Percentiles rank a stretch among this genome's conserved stretches.
These are phyloP conservation scores for Xylaria intraflava DNA, from an alignment of 495 filamentous ascomycete species.

Conservation along the genomic window DNA sequence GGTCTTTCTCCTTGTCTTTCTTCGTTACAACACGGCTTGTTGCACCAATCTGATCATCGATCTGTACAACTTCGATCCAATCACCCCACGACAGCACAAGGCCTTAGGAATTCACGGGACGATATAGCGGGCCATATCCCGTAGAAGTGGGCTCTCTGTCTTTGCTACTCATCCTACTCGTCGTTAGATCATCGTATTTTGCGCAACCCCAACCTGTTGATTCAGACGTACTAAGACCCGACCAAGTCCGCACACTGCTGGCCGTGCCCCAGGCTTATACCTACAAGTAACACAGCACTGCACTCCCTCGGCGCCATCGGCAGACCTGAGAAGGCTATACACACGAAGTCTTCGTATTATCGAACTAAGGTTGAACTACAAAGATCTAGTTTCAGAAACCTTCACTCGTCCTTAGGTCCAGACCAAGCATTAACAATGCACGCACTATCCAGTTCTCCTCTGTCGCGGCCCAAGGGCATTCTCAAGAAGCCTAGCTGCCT, in stretches of 20 bases:
- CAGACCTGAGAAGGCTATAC: background rate
- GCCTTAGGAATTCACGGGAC: constrained; percentile 6
- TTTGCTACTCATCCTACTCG: constrained; percentile 4
- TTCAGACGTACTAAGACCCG: background rate
- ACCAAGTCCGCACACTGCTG: constrained; percentile 2
- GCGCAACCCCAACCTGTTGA: constrained; percentile 6
- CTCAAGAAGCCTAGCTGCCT: constrained; percentile 12
- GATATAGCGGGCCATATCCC: constrained; percentile 10
- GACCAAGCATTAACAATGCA: constrained; percentile 1
- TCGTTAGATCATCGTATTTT: constrained; percentile 10
- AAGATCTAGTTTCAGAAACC: background rate
- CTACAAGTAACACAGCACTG: background rate
- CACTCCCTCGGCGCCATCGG: background rate
- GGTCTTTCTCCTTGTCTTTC: background rate
- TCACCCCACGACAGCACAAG: constrained; percentile 12
- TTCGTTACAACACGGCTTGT: constrained; percentile 5
- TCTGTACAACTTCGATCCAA: constrained; percentile 11
- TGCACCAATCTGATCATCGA: constrained; percentile 5
- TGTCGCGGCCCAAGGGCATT: constrained; percentile 10
- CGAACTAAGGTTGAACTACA: background rate
- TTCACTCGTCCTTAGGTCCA: background rate
- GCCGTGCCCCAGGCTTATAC: background rate
- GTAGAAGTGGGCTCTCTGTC: constrained; percentile 1
- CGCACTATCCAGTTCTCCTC: constrained; percentile 8
- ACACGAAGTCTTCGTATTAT: background rate